phyloP scores from a whole-genome alignment of 2,329 filamentous ascomycete species.

The Orbilia brochopaga region DNA sequence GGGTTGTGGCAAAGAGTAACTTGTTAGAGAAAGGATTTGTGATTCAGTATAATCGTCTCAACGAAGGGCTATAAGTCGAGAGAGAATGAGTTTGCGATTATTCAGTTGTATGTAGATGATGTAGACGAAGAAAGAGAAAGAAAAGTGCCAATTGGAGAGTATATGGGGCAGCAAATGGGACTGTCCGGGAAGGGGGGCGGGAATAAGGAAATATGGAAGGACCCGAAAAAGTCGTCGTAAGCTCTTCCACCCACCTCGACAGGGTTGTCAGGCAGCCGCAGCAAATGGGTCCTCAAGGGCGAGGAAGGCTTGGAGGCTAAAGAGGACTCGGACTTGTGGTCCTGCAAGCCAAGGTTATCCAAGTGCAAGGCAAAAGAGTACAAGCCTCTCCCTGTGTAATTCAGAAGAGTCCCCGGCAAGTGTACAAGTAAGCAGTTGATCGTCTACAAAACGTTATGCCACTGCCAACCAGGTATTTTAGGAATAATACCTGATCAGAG shows the following conservation, averaged over 20 bases:
- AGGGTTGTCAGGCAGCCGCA: conserved; percentile 51
- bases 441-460: conserved; percentile 20
- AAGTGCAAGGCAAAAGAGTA: conserved; percentile 47
- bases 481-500: conserved; percentile 19
- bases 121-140: conserved; percentile 28
- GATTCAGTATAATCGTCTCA: conserved; percentile 30
- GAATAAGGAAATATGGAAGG: conserved; percentile 51
- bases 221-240: conserved; percentile 50
- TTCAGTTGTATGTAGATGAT: conserved; percentile 37
- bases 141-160: conserved; percentile 41
- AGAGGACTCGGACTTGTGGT: conserved; percentile 46
- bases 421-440: conserved; percentile 23
- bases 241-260: conserved; percentile 42
- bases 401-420: conserved; percentile 16
- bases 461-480: conserved; percentile 27
- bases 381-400: conserved; percentile 49
- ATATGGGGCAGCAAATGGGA: conserved; percentile 46
- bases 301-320: conserved; percentile 42
- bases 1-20: conserved; percentile 10
- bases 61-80: conserved; percentile 33
- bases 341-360: conserved; percentile 45
- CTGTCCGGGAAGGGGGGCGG: conserved; percentile 35
- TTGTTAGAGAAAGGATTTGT: conserved; percentile 9
- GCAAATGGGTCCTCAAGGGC: conserved; percentile 45
- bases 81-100: conserved; percentile 31